Conservation (phyloP, 2,329 filamentous ascomycete species). For the Ceratocystis smalleyi region DNA sequence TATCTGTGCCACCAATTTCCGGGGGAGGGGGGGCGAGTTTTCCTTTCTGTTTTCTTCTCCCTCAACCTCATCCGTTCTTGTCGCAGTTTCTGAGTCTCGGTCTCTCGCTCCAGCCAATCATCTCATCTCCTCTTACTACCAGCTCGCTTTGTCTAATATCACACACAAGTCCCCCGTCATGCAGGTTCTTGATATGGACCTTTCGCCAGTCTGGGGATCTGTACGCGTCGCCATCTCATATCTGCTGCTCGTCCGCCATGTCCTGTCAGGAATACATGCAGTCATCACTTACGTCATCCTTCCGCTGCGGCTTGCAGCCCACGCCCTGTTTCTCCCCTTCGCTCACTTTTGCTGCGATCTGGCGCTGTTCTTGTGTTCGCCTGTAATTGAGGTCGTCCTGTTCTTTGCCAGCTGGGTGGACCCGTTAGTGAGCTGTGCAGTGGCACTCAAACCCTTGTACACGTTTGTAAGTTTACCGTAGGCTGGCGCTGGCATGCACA, state of each 20-base stretch:
- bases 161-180: not conserved
- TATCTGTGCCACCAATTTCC: not conserved
- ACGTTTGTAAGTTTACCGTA: constrained; percentile 15
- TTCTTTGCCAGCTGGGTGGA: constrained; percentile 8
- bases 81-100: not conserved
- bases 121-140: not conserved
- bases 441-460: constrained; percentile 11
- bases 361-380: constrained; percentile 3
- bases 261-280: not conserved
- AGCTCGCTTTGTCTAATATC: not conserved
- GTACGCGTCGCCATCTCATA: not conserved
- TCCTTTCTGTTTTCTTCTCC: not conserved
- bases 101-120: not conserved
- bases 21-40: not conserved
- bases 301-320: not conserved
- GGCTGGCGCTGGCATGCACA: not conserved
- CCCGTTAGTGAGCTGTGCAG: not conserved
- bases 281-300: not conserved
- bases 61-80: not conserved
- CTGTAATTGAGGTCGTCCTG: not conserved
- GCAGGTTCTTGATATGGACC: not conserved
- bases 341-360: not conserved
- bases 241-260: not conserved
- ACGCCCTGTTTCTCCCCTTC: not conserved
- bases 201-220: not conserved